Evolutionary conservation across 208 protist species (phyloP).

Genomic region (Leishmania amazonensis): DNA sequence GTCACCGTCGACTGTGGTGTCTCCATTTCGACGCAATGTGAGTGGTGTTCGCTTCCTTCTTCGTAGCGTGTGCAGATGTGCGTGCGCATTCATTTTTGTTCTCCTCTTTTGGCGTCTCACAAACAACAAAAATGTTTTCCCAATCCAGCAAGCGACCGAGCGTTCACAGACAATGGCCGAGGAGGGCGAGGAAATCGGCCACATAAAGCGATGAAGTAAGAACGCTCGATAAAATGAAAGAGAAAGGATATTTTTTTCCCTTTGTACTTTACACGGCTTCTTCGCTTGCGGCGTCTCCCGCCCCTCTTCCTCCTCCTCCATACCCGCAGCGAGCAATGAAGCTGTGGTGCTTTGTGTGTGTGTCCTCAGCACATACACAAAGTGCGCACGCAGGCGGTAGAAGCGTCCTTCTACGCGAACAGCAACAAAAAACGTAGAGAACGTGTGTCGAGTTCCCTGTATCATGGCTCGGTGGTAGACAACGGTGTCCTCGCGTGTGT

Average conservation of each 20-base stretch:
- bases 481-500: background rate
- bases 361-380: background rate
- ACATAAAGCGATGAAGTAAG: background rate
- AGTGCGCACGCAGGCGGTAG: background rate
- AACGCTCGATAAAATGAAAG: background rate
- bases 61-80: background rate
- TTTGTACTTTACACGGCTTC: background rate
- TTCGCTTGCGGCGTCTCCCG: background rate
- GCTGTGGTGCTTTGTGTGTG: background rate
- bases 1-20: background rate
- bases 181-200: background rate
- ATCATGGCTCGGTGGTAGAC: background rate
- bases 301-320: background rate
- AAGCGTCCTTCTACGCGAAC: background rate
- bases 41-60: background rate
- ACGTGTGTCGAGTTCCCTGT: background rate
- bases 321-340: background rate
- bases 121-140: background rate
- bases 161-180: background rate
- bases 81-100: background rate
- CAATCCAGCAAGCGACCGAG: background rate
- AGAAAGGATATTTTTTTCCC: background rate
- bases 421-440: background rate
- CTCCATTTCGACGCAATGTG: background rate
- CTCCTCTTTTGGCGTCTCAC: background rate